Evolutionary conservation across 257 asterid species (phyloP), one percentile per base, ranked within the genome.

Genomic region (Solanum arcanum): DNA sequence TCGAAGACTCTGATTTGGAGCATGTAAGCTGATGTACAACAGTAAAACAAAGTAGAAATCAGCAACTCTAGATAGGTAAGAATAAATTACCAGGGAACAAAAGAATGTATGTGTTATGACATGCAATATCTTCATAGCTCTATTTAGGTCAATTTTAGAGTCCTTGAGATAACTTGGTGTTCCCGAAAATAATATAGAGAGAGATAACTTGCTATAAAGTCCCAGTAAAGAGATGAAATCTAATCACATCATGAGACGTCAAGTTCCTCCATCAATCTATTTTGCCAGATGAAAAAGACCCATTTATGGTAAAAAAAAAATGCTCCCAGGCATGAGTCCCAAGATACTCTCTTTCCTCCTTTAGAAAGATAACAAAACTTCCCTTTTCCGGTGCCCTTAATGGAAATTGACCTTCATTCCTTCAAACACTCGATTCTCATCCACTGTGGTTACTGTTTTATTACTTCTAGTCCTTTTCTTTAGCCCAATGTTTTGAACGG

Each of bases 1-100:
- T 83, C 99, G 91, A 60, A 96, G 97, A 86, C 91, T 92, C 94
- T 96, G 99, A 87, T 96, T 95, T 35, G 99, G 97, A 84, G 99
- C 98, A 90, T 94, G 98, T 85, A 95, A 93, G 92, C 99, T 96
- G 93, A 83, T 87, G 86, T 86, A 78, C 68, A 49, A 21, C 72
- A 15, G 88, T 49, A 84, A 90, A 73, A 72, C 21, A 87, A 88
- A 90, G 16, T 68, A 56, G 85, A 80, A 59, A 80, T 80, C 68
- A 80, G 44, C 20, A 44, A 80, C 56, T 47, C 85, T 47, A 47
- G 85, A 47, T 47, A 47, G 85, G 68, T 29, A 78, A 46, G 84
- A 59, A 80, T 12, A 27, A 27, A 80, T 80, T 49, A 27, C 68
- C 42, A 46, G 85, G 85, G 44, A 47, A 80, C 85, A 27, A 47